phyloP scores from a whole-genome alignment of 1,139 yeast genomes.

The Torulaspora pretoriensis region DNA sequence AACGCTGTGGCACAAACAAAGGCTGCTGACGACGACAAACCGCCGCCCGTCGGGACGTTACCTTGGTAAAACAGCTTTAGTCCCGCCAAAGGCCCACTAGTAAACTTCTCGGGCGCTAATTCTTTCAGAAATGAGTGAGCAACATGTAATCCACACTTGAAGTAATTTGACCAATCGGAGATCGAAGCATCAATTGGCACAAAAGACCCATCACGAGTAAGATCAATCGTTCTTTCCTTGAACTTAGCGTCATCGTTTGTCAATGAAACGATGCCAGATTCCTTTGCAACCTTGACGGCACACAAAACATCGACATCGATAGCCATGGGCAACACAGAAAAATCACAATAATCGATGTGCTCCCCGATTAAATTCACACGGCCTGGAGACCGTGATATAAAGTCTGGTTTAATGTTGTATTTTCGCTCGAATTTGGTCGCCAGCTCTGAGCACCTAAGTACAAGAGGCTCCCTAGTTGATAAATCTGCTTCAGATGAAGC shows the following conservation, averaged over 20 bases:
- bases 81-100: constrained; percentile 38
- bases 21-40: constrained; percentile 70
- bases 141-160: constrained; percentile 62
- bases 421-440: not conserved
- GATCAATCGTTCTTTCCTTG: constrained; percentile 40
- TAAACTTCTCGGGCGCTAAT: constrained; percentile 31
- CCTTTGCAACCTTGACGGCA: constrained; percentile 43
- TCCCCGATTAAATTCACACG: constrained; percentile 74
- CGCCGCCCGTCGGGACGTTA: constrained; percentile 70
- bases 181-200: constrained; percentile 47
- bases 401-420: constrained; percentile 25
- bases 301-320: constrained; percentile 60
- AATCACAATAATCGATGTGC: constrained; percentile 67
- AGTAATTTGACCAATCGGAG: constrained; percentile 63
- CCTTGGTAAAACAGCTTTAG: constrained; percentile 57
- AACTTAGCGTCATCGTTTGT: constrained; percentile 45
- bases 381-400: constrained; percentile 64
- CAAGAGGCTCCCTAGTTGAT: too few relatives aligned
- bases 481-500: too few relatives aligned
- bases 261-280: constrained; percentile 39
- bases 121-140: constrained; percentile 51
- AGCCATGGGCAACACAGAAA: constrained; percentile 74
- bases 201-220: constrained; percentile 43
- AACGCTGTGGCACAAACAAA: constrained; percentile 64
- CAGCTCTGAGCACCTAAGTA: constrained; percentile 3